phyloP scores from a whole-genome alignment of 768 basidiomycete species.

The Amanita rubescens region DNA sequence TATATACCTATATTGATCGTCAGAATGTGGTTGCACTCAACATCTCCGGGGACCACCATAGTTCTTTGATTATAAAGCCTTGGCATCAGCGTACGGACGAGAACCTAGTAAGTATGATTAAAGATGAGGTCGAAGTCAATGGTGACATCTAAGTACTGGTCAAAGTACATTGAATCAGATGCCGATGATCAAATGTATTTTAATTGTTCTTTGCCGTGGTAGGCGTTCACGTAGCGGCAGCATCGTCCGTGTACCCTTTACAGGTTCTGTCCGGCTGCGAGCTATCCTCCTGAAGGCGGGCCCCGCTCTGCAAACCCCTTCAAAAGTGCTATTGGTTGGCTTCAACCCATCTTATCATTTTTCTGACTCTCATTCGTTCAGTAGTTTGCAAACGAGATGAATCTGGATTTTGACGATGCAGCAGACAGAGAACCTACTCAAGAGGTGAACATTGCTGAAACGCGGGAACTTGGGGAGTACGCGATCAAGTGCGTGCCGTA shows the following conservation, averaged over 20 bases:
- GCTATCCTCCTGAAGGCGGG: conserved; percentile 81
- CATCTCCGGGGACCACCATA: conserved; percentile 30
- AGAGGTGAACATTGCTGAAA: conserved; percentile 61
- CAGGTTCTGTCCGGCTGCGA: conserved; percentile 77
- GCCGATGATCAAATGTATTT: conserved; percentile 81
- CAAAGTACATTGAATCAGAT: conserved; percentile 79
- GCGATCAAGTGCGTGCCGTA: conserved; percentile 57
- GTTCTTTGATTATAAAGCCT: conserved; percentile 69
- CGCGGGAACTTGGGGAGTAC: conserved; percentile 79
- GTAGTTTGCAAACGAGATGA: conserved; percentile 83
- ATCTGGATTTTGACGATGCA: conserved; percentile 76
- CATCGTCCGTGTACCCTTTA: conserved; percentile 83
- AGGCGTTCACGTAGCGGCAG: conserved; percentile 28
- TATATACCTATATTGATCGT: conserved; percentile 72
- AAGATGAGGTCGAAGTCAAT: conserved; percentile 5
- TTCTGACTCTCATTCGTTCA: conserved; percentile 19
- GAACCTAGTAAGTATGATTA: conserved; percentile 32
- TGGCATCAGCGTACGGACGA: conserved; percentile 75
- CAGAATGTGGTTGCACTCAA: conserved; percentile 79
- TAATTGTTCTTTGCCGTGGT: not conserved
- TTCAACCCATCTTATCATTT: not conserved
- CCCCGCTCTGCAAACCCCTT: conserved; percentile 70
- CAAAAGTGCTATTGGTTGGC: conserved; percentile 62
- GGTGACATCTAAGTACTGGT: not conserved
- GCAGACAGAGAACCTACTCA: conserved; percentile 57